A percentile compares a stretch with the other conserved stretches of the same genome.
Evolutionary conservation across 352 stramenopile genomes (phyloP).

Genomic region (Bremia lactucae): DNA sequence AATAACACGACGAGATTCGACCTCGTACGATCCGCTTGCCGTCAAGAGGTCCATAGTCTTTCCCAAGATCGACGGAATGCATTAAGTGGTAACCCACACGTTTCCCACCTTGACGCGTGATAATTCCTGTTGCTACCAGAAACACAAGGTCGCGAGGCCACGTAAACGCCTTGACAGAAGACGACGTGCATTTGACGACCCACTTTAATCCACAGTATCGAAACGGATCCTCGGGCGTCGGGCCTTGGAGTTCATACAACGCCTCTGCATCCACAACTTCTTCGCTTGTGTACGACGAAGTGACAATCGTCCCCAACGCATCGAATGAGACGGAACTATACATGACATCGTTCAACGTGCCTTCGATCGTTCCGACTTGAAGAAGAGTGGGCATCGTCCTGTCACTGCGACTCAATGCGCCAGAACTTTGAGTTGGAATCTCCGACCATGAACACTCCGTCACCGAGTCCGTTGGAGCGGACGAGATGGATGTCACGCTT

Average conservation of each 20-base stretch:
- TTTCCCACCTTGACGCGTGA: conserved; percentile 27
- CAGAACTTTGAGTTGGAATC: conserved; percentile 7
- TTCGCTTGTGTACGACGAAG: conserved; percentile 21
- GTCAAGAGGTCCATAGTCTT: conserved; percentile 19
- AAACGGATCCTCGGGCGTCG: conserved; percentile 31
- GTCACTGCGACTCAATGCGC: conserved; percentile 5
- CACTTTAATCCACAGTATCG: conserved; percentile 35
- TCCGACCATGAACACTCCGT: conserved; percentile 7
- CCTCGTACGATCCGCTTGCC: conserved; percentile 25
- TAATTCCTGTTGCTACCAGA: conserved; percentile 34
- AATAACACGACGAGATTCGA: conserved; percentile 30
- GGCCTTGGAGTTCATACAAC: conserved; percentile 23
- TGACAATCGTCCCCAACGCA: conserved; percentile 17
- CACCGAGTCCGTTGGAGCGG: conserved; percentile 12
- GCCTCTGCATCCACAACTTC: conserved; percentile 29
- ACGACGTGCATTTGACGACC: conserved; percentile 20
- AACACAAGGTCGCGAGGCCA: conserved; percentile 38
- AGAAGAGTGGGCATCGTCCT: conserved; percentile 28
- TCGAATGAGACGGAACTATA: conserved; percentile 24
- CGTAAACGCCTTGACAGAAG: conserved; percentile 23
- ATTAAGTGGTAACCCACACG: conserved; percentile 47
- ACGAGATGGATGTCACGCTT: conserved; percentile 9
- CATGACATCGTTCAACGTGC: conserved; percentile 41
- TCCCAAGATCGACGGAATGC: conserved; percentile 33
- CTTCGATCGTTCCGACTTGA: conserved; percentile 31